Evolutionary conservation across 2,329 filamentous ascomycete species (phyloP), one percentile per base, ranked within the genome.

Genomic region (Myriosclerotinia duriaeana): DNA sequence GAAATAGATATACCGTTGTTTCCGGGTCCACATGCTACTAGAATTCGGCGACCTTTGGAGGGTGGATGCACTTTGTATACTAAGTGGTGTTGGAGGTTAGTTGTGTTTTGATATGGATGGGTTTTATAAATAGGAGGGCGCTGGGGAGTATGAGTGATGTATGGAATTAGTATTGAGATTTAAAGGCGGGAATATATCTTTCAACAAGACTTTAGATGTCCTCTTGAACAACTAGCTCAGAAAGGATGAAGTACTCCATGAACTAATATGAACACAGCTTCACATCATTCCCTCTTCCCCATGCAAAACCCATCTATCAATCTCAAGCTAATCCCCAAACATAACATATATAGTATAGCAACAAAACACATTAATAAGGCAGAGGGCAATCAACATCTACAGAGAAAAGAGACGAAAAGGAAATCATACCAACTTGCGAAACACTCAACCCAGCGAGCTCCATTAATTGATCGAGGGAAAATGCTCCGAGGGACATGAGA

Each of bases 381-480:
- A 26, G 26, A 26, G 26, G 26, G 26, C 26, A 26, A 26, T 26
- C 2, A 26, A 26, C 26, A 26, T 26, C 26, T 26, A 26, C 26
- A 26, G 26, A 26, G 3, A 26, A 34, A 54, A 12, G 12, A 38
- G 12, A 38, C 26, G 34, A 61, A 62, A 68, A 17, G 30, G 30
- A 26, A 12, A 58, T 36, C 81, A 67, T 76, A 93, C 92, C 88
- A 61, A 90, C 93, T 82, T 98, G 93, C 15, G 94, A 94, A 36
- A 98, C 93, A 0, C 93, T 93, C 0, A 99, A 84, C 0, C 95
- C 95, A 53, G 95, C 95, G 9, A 99, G 81, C 77, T 98, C 95
- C 95, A 99, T 98, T 59, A 99, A 82, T 79, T 99, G 95, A 76
- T 98, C 95, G 65, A 99, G 85, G 14, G 92, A 96, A 79, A 97